Conservation (phyloP, 331 rosid species). For the Ulmus americana region DNA sequence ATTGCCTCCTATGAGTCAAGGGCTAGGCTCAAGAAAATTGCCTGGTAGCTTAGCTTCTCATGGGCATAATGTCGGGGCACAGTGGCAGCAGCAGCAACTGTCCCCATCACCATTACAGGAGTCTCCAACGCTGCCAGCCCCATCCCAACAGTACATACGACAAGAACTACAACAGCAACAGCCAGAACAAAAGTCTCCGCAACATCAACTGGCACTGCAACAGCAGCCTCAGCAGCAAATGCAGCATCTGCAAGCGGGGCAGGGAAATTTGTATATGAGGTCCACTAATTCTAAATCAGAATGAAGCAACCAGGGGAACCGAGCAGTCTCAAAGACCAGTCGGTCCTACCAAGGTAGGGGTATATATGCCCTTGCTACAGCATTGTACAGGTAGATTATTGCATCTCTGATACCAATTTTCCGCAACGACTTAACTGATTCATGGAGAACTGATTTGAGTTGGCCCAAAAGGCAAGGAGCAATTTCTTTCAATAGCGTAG, state of each 20-base stretch:
- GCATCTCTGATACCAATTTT: slow-evolving; percentile 1
- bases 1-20: slow-evolving; percentile 42
- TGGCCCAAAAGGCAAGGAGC: background rate
- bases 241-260: slow-evolving; percentile 59
- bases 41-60: slow-evolving; percentile 61
- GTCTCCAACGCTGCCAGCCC: slow-evolving; percentile 41
- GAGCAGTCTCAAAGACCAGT: slow-evolving; percentile 41
- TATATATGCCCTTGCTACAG: slow-evolving; percentile 59
- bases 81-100: slow-evolving; percentile 62
- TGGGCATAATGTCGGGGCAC: slow-evolving; percentile 59
- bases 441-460: slow-evolving; percentile 4
- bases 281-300: slow-evolving; percentile 64
- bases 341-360: slow-evolving; percentile 41
- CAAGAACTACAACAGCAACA: slow-evolving; percentile 46
- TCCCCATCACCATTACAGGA: slow-evolving; percentile 51
- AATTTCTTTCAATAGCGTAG: too few species aligned
- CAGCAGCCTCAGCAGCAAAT: slow-evolving; percentile 58
- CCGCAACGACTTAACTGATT: slow-evolving; percentile 1
- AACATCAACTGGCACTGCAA: slow-evolving; percentile 44
- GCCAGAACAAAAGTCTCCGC: slow-evolving; percentile 54
- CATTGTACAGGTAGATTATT: slow-evolving; percentile 72
- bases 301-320: slow-evolving; percentile 45
- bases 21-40: slow-evolving; percentile 52
- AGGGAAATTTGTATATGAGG: slow-evolving; percentile 49
- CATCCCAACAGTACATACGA: slow-evolving; percentile 47